A percentile compares a stretch with the other conserved stretches of the same genome.
Evolutionary conservation across 2,329 filamentous ascomycete genomes (phyloP).

Genomic region (Raffaelea albimanens): DNA sequence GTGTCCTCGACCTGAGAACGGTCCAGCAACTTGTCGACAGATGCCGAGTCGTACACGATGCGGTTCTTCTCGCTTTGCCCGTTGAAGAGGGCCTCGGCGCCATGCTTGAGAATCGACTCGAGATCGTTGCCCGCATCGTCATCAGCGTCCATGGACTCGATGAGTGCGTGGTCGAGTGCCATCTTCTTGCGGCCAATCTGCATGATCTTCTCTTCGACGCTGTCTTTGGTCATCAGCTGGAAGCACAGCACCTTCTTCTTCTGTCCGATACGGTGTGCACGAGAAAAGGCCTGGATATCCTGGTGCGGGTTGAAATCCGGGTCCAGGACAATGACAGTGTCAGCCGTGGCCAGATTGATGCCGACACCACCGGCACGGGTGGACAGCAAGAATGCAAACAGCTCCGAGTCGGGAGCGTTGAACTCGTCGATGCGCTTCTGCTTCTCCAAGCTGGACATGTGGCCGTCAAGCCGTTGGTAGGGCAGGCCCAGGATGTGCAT

Average conservation of each 20-base stretch:
- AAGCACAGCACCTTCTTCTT: slow-evolving; percentile 94
- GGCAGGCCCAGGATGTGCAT: slow-evolving; percentile 62
- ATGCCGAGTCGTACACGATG: slow-evolving; percentile 71
- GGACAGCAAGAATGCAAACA: slow-evolving; percentile 88
- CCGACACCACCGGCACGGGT: slow-evolving; percentile 93
- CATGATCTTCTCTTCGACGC: slow-evolving; percentile 91
- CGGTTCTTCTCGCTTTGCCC: slow-evolving; percentile 61
- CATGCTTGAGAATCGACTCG: slow-evolving; percentile 79
- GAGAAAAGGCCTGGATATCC: slow-evolving; percentile 88
- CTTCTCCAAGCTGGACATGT: slow-evolving; percentile 70
- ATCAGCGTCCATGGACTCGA: slow-evolving; percentile 83
- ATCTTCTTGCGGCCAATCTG: slow-evolving; percentile 94
- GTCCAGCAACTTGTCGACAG: slow-evolving; percentile 87
- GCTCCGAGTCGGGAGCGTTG: slow-evolving; percentile 71
- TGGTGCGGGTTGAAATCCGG: slow-evolving; percentile 98
- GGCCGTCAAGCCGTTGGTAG: slow-evolving; percentile 81
- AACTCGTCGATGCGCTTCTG: slow-evolving; percentile 91
- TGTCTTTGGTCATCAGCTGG: slow-evolving; percentile 81
- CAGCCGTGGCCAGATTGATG: slow-evolving; percentile 93
- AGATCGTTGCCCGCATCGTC: slow-evolving; percentile 71
- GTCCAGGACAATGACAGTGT: slow-evolving; percentile 96
- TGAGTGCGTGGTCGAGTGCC: slow-evolving; percentile 87
- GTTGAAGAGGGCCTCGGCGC: slow-evolving; percentile 77
- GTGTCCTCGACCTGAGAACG: slow-evolving; percentile 72
- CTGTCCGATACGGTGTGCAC: slow-evolving; percentile 93